These are phyloP conservation scores for Penicillium parvum DNA, from an alignment of 495 filamentous ascomycete genomes.

Conservation along the genomic window DNA sequence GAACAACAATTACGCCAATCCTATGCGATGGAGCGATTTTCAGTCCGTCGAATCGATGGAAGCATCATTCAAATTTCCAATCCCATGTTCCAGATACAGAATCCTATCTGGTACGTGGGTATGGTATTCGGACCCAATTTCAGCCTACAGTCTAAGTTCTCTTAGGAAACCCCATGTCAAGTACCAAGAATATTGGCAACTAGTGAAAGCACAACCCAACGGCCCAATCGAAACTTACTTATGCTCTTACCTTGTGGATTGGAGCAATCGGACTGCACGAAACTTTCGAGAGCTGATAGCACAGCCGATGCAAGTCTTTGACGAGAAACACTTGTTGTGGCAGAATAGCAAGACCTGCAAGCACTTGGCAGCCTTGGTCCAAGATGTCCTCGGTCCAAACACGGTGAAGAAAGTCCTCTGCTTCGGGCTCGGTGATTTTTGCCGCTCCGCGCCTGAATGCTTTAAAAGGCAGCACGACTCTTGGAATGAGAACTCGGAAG, in stretches of 20 bases:
- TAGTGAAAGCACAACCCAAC: constrained; percentile 25
- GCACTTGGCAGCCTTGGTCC: constrained; percentile 23
- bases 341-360: constrained; percentile 28
- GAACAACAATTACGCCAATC: constrained; percentile 34
- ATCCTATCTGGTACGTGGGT: constrained; percentile 36
- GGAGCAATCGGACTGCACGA: constrained; percentile 30
- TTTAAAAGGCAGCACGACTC: constrained; percentile 23
- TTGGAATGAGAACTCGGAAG: constrained; percentile 26
- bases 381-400: constrained; percentile 21
- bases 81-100: constrained; percentile 35
- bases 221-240: constrained; percentile 29
- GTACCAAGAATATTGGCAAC: constrained; percentile 31
- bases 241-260: constrained; percentile 37
- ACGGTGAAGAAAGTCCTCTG: constrained; percentile 36
- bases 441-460: constrained; percentile 28
- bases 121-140: constrained; percentile 18
- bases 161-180: constrained; percentile 30
- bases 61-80: constrained; percentile 32
- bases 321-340: constrained; percentile 27
- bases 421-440: constrained; percentile 37
- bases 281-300: constrained; percentile 30
- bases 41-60: constrained; percentile 34
- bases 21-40: constrained; percentile 27
- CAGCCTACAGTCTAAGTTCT: constrained; percentile 21
- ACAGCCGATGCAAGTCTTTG: constrained; percentile 30